These are phyloP conservation scores for Leccinellum albellum DNA, from an alignment of 768 basidiomycete genomes.

Conservation along the genomic window DNA sequence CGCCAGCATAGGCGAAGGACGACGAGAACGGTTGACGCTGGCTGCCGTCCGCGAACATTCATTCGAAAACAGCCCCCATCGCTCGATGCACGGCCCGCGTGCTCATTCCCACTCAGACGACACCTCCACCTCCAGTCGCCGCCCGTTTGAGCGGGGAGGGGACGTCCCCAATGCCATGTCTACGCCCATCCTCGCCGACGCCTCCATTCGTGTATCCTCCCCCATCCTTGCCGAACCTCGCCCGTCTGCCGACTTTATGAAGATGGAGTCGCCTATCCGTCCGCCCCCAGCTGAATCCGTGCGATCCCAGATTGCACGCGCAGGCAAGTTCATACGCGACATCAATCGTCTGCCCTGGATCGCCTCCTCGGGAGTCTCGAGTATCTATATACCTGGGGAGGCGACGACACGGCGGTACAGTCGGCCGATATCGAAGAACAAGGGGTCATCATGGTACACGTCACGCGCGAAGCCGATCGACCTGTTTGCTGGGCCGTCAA, in stretches of 20 bases:
- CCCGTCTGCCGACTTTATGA: conserved; percentile 45
- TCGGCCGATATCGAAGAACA: conserved; percentile 23
- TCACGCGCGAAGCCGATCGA: conserved; percentile 28
- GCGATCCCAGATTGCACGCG: conserved; percentile 34
- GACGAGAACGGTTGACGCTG: conserved; percentile 24
- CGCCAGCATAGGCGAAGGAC: conserved; percentile 17
- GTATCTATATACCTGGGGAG: conserved; percentile 44
- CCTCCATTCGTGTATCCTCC: conserved; percentile 27
- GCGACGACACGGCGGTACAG: conserved; percentile 28
- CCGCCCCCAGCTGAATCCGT: conserved; percentile 35
- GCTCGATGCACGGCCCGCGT: conserved; percentile 11
- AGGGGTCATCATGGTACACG: conserved; percentile 29
- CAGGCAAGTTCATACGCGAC: conserved; percentile 35
- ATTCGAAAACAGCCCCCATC: conserved; percentile 15
- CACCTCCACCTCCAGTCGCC: conserved; percentile 24
- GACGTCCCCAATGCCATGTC: conserved; percentile 29
- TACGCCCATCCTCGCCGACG: conserved; percentile 25
- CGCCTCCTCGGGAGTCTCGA: conserved; percentile 41
- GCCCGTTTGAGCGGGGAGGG: conserved; percentile 18
- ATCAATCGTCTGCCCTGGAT: conserved; percentile 47
- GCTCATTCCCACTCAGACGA: conserved; percentile 19
- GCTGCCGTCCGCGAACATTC: conserved; percentile 24
- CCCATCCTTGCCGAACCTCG: conserved; percentile 40
- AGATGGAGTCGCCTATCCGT: conserved; percentile 44
- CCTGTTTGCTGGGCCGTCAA: conserved; percentile 31